phyloP scores from a whole-genome alignment of 495 filamentous ascomycete species.

The Oidiodendron maius region DNA sequence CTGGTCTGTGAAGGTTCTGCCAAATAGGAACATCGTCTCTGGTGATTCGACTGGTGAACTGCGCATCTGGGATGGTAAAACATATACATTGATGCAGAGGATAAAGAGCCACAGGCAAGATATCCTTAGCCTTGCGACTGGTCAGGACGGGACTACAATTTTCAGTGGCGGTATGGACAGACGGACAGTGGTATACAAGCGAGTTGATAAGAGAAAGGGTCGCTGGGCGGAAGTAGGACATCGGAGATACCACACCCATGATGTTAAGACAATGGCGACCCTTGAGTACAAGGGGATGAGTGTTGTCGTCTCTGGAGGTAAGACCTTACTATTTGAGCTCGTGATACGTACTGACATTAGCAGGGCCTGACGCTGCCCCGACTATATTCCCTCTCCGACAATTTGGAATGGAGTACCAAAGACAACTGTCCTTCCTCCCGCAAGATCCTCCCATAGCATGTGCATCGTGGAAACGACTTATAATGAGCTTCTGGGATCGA shows the following conservation, averaged over 20 bases:
- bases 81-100: constrained; percentile 77
- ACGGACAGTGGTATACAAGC: constrained; percentile 72
- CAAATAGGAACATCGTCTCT: constrained; percentile 84
- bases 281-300: constrained; percentile 81
- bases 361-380: constrained; percentile 80
- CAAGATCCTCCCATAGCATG: constrained; percentile 67
- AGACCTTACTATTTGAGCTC: constrained; percentile 6
- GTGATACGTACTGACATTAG: constrained; percentile 1
- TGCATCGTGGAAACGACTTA: constrained; percentile 60
- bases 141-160: constrained; percentile 75
- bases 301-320: constrained; percentile 88
- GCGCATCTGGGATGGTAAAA: constrained; percentile 88
- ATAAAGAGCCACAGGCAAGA: constrained; percentile 86
- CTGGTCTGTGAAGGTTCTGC: constrained; percentile 85
- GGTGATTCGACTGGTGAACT: constrained; percentile 92
- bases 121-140: constrained; percentile 75
- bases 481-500: constrained; percentile 91
- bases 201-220: constrained; percentile 47
- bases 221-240: constrained; percentile 85
- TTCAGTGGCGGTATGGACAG: constrained; percentile 89
- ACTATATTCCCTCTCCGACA: constrained; percentile 73
- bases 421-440: constrained; percentile 71
- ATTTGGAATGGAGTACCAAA: constrained; percentile 75
- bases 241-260: constrained; percentile 77
- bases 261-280: constrained; percentile 91